Base-by-base conservation (phyloP, 176 grass and related monocot species). In the Canna indica region DNA sequence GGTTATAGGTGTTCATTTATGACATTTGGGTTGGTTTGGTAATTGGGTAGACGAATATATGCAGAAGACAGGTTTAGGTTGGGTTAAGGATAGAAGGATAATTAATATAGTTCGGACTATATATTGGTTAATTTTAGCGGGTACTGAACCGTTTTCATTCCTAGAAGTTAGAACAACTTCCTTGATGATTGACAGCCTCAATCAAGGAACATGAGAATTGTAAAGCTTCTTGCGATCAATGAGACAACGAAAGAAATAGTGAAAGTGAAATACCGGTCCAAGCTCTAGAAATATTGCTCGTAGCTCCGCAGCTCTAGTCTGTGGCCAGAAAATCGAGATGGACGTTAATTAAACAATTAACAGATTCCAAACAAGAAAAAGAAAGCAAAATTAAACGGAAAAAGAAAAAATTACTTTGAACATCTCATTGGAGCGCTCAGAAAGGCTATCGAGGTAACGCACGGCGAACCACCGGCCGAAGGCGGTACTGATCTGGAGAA, bases 381-480 rank as follows among this genome's bases (percentile, higher is more conserved):
- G n/a, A n/a, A n/a, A n/a, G n/a, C n/a, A n/a, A 29, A 16, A 13
- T 28, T 4, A 61, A 29, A 14, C 26, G 13, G 27, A 61, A 31
- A 8, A 8, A 39, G 29, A 9, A 27, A 50, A 20, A 58, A 9
- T 48, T 66, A 78, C 92, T 76, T 91, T 77, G 28, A 96, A 96
- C 93, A 91, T 90, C 77, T 87, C 83, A 69, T 91, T 79, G 22
- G 88, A 70, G 12, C 88, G 86, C 44, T 83, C 93, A 22, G 71
- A 79, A 32, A 90, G n/a, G 64, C 68, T 34, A 47, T 96, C 93
- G 47, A 91, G 63, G 68, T 91, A 96, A 13, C 93, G 75, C 39
- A 73, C 39, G 64, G 75, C 86, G 70, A 96, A 91, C 93, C 93
- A 96, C 4, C 93, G 80, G 44, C 88, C 86, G n/a, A 96, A 96